A percentile compares a stretch with the other conserved stretches of the same genome.
Evolutionary conservation across 163 green algal species (phyloP).

Genomic region (Trebouxia gelatinosa): DNA sequence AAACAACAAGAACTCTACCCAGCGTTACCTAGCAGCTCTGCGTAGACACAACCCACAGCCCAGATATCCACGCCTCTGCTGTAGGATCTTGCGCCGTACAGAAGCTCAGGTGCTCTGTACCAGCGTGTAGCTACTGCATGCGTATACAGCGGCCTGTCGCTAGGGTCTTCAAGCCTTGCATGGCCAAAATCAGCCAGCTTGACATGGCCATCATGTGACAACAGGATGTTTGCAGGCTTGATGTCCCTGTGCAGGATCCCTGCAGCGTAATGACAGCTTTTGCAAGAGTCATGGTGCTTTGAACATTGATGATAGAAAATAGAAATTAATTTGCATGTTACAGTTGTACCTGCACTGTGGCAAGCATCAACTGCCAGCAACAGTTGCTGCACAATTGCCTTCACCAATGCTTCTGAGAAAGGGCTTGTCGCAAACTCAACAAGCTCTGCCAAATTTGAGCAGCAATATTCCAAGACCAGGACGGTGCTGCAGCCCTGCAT

Average conservation of each 20-base stretch:
- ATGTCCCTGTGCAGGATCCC: conserved; percentile 74
- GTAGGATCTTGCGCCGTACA: conserved; percentile 51
- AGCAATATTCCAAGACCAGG: conserved; percentile 47
- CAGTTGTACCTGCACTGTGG: conserved; percentile 47
- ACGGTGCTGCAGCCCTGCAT: conserved; percentile 21
- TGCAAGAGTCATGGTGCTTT: no score
- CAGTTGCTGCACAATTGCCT: conserved; percentile 54
- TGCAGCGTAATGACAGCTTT: not conserved
- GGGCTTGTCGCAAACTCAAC: conserved; percentile 14
- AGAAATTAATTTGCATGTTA: not conserved
- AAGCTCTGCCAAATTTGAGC: conserved; percentile 40
- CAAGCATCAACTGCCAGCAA: conserved; percentile 63
- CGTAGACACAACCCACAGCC: conserved; percentile 54
- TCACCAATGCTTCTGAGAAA: conserved; percentile 21
- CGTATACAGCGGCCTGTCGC: conserved; percentile 1
- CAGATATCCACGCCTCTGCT: conserved; percentile 53
- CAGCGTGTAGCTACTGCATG: conserved; percentile 54
- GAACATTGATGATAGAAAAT: not conserved
- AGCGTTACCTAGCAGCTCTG: conserved; percentile 28
- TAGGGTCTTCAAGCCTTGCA: conserved; percentile 18
- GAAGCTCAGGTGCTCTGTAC: conserved; percentile 64
- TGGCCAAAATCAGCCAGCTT: conserved; percentile 58
- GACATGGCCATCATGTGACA: conserved; percentile 44
- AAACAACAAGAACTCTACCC: not conserved
- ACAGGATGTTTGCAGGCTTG: conserved; percentile 82